Base-by-base conservation (phyloP, 352 stramenopile genomes). In the Phytopythium litorale region DNA sequence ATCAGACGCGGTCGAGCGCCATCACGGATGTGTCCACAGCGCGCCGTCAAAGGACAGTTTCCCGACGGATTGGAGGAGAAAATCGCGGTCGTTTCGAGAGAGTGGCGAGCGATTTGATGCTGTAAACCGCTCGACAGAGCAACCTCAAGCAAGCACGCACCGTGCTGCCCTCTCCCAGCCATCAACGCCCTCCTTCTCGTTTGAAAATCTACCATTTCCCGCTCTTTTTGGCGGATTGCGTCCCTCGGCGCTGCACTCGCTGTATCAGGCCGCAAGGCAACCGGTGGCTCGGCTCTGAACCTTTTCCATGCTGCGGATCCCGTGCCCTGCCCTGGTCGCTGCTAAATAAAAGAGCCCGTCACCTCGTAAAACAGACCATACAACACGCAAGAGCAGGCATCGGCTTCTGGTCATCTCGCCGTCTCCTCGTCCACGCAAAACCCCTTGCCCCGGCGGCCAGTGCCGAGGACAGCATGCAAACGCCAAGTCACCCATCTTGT, bases 241-340 rank as follows among this genome's bases (percentile, higher is more conserved):
- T 43, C 38, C 38, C 3, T 19, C 15, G 38, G 15, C 15, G 38
- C 38, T 43, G 38, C 38, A 43, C 38, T 43, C 15, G 11, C 15
- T 43, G 38, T 43, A 43, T 43, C 38, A 43, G 38, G n/a, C 38
- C 38, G 1, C 38, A 43, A 16, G 15, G 38, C 8, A 43, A 43
- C 15, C 38, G 15, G 4, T 43, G 38, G 38, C 38, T 43, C 15
- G 38, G 38, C 38, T 43, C 38, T 43, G 38, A 38, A 38, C 33
- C 7, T 12, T 12, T 13, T 38, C n/a, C 35, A 5, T 28, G 21
- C 11, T n/a, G 48, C 48, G 48, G 48, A 54, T 54, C 48, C 48
- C 48, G 48, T 54, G 8, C 48, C 48, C 48, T 54, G 48, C 48
- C 48, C 48, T 54, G 25, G 15, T 43, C 38, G 38, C 38, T 51